phyloP scores from a whole-genome alignment of 2,329 filamentous ascomycete species.

The Coniochaeta ligniaria region DNA sequence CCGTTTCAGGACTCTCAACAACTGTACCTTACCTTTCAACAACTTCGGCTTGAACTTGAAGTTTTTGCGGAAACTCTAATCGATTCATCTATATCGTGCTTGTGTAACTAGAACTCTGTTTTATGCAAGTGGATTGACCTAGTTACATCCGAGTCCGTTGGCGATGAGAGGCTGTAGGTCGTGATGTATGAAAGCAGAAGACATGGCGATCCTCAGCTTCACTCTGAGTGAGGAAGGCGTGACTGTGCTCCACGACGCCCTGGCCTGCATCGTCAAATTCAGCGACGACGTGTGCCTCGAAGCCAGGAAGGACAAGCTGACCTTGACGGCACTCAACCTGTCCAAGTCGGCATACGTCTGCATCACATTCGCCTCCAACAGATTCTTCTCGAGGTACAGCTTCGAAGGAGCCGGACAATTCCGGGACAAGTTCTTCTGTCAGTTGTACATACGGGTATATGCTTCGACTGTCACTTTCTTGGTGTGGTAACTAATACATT shows the following conservation, averaged over 20 bases:
- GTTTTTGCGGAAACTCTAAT: neutral
- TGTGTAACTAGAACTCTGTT: neutral
- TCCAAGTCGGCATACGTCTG: conserved; percentile 75
- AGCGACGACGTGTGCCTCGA: conserved; percentile 73
- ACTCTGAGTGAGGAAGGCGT: conserved; percentile 69
- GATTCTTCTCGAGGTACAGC: conserved; percentile 68
- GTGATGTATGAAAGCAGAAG: neutral
- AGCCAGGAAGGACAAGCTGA: conserved; percentile 62
- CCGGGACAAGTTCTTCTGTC: conserved; percentile 62
- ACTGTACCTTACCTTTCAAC: neutral
- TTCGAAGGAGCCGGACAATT: conserved; percentile 49
- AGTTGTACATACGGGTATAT: conserved; percentile 61
- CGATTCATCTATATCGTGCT: neutral
- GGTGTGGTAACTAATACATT: neutral
- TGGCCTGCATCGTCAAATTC: conserved; percentile 71
- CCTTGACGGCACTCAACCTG: conserved; percentile 69
- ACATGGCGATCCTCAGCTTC: conserved; percentile 62
- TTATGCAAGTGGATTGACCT: neutral
- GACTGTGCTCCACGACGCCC: conserved; percentile 61
- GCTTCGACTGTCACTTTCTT: conserved; percentile 1
- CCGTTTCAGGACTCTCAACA: neutral
- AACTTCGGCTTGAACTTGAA: neutral
- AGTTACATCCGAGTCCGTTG: neutral
- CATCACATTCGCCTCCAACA: conserved; percentile 57
- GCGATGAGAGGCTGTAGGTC: neutral